These are phyloP conservation scores for Nicotiana paniculata DNA, from an alignment of 257 asterid genomes.

Conservation along the genomic window DNA sequence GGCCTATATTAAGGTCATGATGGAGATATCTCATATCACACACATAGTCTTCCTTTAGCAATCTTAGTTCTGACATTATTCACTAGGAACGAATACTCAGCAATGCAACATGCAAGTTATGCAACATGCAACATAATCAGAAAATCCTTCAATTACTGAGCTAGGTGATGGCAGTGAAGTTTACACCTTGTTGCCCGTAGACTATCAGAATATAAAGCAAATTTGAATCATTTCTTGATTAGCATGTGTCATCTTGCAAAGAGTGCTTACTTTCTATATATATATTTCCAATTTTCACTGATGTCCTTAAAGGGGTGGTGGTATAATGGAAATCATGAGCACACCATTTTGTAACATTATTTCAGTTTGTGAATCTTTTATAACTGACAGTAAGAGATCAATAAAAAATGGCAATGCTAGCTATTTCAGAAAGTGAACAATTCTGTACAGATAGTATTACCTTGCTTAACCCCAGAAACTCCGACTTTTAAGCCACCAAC, in stretches of 20 bases:
- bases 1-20: background rate
- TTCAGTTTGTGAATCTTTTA: background rate
- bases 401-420: background rate
- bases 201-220: conserved; percentile 2
- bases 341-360: background rate
- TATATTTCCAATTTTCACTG: background rate
- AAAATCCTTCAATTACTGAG: conserved; percentile 1
- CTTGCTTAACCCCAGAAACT: conserved; percentile 65
- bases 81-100: no score
- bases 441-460: conserved; percentile 25
- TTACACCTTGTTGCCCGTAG: background rate
- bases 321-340: background rate
- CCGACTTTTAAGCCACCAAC: conserved; percentile 94
- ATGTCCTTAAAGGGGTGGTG: background rate
- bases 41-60: background rate
- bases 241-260: background rate
- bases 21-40: background rate
- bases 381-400: background rate
- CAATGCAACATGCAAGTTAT: background rate
- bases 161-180: background rate
- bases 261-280: background rate
- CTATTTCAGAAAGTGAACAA: background rate
- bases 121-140: background rate
- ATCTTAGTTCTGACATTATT: background rate
- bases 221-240: background rate